Evolutionary conservation across 2,329 filamentous ascomycete genomes (phyloP), one percentile per base, ranked within the genome.

Genomic region (Sclerotinia borealis): DNA sequence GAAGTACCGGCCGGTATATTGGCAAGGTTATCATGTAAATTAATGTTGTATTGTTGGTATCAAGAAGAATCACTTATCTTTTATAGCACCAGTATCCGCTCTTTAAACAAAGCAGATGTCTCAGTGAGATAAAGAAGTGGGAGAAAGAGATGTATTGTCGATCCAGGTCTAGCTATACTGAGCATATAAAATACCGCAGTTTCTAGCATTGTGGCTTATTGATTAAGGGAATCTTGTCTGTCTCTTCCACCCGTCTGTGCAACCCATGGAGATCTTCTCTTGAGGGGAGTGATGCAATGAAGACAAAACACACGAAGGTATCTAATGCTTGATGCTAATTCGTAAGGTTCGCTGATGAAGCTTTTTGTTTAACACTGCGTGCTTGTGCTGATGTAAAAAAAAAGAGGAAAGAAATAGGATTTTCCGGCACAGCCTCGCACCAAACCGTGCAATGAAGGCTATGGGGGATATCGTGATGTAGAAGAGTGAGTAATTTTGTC

Each of bases 251-350:
- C 50, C 41, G 17, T 39, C 25, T 22, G 15, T 61, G 41, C 37
- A 45, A 39, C 51, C 60, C 45, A 41, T 29, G 41, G 25, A 47
- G 27, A 39, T 48, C 31, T 60, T 62, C 34, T 48, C 29, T 36
- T 37, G 60, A 62, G 60, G 34, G 60, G 60, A 62, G 51, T 62
- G 45, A 58, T 58, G 60, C 50, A 48, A 43, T 29, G 15, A 48
- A 62, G 49, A 43, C 29, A 56, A 62, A 39, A 22, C 25, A 55
- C 37, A 31, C n/a, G 9, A 41, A 62, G 22, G 29, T 48, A 62
- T 62, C 41, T 62, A 11, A 62, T 58, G 51, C 60, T 58, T 36
- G 39, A 55, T 58, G 54, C 54, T 34, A 19, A 36, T 58, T 58
- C 49, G 41, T 62, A 25, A 48, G 25, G 45, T 31, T 48, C 22